These are phyloP conservation scores for Diaporthe ampelina DNA, from an alignment of 2,329 filamentous ascomycete species.

Conservation along the genomic window DNA sequence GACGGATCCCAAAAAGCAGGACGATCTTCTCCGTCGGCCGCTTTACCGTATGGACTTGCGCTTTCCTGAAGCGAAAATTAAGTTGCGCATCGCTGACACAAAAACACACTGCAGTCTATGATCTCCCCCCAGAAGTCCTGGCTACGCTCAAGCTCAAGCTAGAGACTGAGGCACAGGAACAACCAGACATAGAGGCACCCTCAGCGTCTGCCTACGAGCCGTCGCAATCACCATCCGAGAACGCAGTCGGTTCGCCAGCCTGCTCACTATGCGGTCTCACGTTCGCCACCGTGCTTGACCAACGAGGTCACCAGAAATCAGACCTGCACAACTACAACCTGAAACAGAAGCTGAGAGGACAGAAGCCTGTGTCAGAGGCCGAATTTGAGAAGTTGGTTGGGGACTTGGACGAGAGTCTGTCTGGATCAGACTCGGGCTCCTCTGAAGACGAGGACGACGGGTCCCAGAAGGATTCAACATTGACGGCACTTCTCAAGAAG, in stretches of 20 bases:
- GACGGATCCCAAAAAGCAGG: constrained; percentile 51
- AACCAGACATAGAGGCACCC: constrained; percentile 50
- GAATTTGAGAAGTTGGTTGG: constrained; percentile 91
- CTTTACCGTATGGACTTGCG: constrained; percentile 60
- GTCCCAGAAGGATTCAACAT: constrained; percentile 74
- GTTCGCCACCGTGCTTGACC: constrained; percentile 82
- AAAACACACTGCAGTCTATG: constrained; percentile 73
- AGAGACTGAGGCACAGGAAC: constrained; percentile 54
- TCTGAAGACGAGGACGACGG: constrained; percentile 75
- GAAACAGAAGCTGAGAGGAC: constrained; percentile 87
- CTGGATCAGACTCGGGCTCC: constrained; percentile 84
- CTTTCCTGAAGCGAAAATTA: too few species aligned
- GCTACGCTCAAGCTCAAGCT: constrained; percentile 73
- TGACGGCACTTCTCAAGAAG: constrained; percentile 84
- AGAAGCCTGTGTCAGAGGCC: constrained; percentile 77
- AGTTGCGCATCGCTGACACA: constrained; percentile 40
- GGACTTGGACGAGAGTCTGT: constrained; percentile 90
- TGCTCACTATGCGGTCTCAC: constrained; percentile 84
- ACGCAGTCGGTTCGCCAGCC: constrained; percentile 74
- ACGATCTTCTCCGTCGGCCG: constrained; percentile 64
- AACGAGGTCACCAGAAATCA: constrained; percentile 87
- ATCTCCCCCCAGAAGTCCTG: constrained; percentile 82
- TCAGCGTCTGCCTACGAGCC: constrained; percentile 45
- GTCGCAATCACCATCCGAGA: constrained; percentile 44
- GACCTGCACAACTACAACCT: constrained; percentile 96